These are phyloP conservation scores for Alternaria hordeiaustralica DNA, from an alignment of 2,329 filamentous ascomycete species.

Conservation along the genomic window DNA sequence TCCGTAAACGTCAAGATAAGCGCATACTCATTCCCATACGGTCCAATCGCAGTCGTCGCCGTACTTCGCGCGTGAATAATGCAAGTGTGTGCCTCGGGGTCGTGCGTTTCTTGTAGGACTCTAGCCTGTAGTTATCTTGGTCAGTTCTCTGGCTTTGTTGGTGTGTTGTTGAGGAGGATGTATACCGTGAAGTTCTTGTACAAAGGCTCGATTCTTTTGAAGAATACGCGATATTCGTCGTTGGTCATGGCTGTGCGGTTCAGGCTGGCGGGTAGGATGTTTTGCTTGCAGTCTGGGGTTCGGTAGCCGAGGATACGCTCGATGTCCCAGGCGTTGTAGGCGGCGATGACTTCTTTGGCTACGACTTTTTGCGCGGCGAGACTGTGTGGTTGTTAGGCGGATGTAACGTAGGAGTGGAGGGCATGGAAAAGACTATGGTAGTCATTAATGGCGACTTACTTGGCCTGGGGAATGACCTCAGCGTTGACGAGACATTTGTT, in stretches of 20 bases:
- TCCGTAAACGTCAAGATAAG: constrained; percentile 3
- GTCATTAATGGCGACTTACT: neutral
- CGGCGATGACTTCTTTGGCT: neutral
- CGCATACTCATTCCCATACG: constrained; percentile 7
- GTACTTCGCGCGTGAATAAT: constrained; percentile 1
- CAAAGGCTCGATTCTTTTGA: neutral
- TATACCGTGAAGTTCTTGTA: neutral
- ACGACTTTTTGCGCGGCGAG: neutral
- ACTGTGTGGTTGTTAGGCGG: neutral
- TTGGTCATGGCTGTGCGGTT: neutral
- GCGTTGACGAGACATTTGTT: neutral
- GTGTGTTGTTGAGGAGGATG: no score
- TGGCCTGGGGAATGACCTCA: neutral
- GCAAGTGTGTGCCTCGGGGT: constrained; percentile 1
- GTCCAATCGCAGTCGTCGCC: neutral
- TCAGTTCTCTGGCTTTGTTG: neutral
- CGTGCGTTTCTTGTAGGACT: constrained; percentile 1
- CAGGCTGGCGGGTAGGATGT: neutral
- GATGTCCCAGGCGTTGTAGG: neutral
- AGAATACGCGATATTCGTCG: neutral
- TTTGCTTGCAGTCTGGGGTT: neutral
- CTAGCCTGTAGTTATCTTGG: neutral
- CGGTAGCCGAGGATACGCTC: neutral
- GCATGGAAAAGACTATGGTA: neutral
- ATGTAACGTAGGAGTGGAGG: neutral